Evolutionary conservation across 208 protist species (phyloP), one percentile per base, ranked within the genome.

Genomic region (Giardia muris): DNA sequence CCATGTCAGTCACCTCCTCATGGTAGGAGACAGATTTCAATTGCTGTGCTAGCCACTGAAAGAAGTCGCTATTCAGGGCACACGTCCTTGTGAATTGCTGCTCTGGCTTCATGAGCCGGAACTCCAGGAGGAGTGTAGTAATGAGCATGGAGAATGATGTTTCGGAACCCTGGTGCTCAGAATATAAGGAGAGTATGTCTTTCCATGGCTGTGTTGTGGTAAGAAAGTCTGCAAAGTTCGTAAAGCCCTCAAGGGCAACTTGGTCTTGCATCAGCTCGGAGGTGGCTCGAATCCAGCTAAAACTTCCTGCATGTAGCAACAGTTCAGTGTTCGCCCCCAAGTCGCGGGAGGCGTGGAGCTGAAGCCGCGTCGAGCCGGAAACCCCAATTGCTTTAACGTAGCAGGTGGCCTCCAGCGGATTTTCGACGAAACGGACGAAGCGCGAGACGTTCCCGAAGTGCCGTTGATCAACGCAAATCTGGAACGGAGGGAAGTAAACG

Each of bases 331-430:
- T 47, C 19, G 1, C 43, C 1, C 2, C 43, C 1, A 90, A 1
- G n/a, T 90, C 87, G 4, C n/a, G 1, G 46, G 87, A 44, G 0
- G 42, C 1, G 87, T 90, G 87, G 2, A 90, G 2, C n/a, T 90
- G 87, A 0, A 90, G 45, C 46, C 87, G 87, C 4, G 45, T 45
- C n/a, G 2, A 90, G 2, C 87, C 87, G n/a, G 42, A 22, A 47
- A 90, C 45, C 2, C 87, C 87, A 47, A 90, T 46, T 47, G 87
- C 2, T 47, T 90, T 90, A 3, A 90, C 10, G n/a, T 90, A 90
- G 42, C 86, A 89, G 19, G 22, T 89, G 42, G 87, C 2, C 43
- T 2, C n/a, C 4, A 2, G 1, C 1, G 4, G 10, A 46, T 1
- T 47, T 1, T 3, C 10, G n/a, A 4, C 4, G 45, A 90, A 90